Conservation (phyloP, 176 grass and related monocot species). For the Neostapfia colusana region DNA sequence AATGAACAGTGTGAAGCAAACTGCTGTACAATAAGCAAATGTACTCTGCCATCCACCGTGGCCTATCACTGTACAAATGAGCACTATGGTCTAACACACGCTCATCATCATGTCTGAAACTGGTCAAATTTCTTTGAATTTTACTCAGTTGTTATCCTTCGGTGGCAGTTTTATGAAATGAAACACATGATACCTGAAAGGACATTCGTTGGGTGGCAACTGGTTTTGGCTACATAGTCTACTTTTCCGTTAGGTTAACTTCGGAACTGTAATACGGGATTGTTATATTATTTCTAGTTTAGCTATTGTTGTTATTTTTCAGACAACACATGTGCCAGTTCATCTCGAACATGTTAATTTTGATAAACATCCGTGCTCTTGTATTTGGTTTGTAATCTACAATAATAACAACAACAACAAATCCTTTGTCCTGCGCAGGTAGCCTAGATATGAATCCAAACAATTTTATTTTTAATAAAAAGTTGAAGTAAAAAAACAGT, state of each 20-base stretch:
- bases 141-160: slow-evolving; percentile 41
- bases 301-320: slow-evolving; percentile 47
- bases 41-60: slow-evolving; percentile 47
- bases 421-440: not conserved
- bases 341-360: slow-evolving; percentile 38
- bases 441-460: not conserved
- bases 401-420: not conserved
- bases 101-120: slow-evolving; percentile 29
- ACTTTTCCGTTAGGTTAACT: slow-evolving; percentile 40
- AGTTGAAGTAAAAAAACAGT: too few species aligned
- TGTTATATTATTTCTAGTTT: slow-evolving; percentile 48
- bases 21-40: slow-evolving; percentile 57
- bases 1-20: slow-evolving; percentile 28
- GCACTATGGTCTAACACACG: slow-evolving; percentile 29
- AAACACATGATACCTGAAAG: slow-evolving; percentile 29
- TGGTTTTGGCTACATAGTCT: slow-evolving; percentile 47
- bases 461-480: too few species aligned
- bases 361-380: not conserved
- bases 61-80: slow-evolving; percentile 54
- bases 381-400: not conserved
- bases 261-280: slow-evolving; percentile 46
- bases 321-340: slow-evolving; percentile 26
- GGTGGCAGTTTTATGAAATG: slow-evolving; percentile 22
- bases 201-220: slow-evolving; percentile 51
- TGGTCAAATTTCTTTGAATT: slow-evolving; percentile 35